Evolutionary conservation across 768 basidiomycete species (phyloP), one percentile per base, ranked within the genome.

Genomic region (Termitomyces sp.): DNA sequence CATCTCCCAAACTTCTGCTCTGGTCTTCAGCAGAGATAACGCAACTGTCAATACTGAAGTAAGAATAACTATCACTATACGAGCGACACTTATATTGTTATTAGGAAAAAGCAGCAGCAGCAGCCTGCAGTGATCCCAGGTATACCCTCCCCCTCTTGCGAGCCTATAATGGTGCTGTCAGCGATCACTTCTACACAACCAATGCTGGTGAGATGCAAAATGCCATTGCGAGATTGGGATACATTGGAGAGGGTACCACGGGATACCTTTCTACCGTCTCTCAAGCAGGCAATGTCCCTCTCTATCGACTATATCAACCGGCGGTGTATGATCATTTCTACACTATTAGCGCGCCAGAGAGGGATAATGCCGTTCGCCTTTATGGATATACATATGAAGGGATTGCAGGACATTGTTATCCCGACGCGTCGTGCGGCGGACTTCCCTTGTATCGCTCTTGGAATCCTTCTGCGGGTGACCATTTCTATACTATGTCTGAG

Each of bases 401-500:
- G 5, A 53, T 64, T 22, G 57, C 58, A 14, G 67, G 62, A 9
- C 62, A 60, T 40, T 55, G 66, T 18, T 63, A 62, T 40, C 45
- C 41, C 10, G 44, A 55, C 7, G 24, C 20, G 16, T 50, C 28
- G 22, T 62, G 59, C 38, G 61, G 60, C n/a, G 57, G 54, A 8
- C 32, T 55, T 28, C 61, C 66, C 0, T 57, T 68, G 41, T 69
- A 67, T 58, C 58, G 68, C n/a, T 50, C 62, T 49, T 69, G 59
- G 49, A 63, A 61, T 33, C 11, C 32, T 3, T 18, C 26, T 13
- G 58, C 26, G 13, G 32, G 30, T 1, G 66, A 69, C 49, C 68
- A 69, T 54, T 69, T 69, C 40, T 69, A 69, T 43, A 69, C 68
- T 11, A 66, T 55, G 28, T 60, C 60, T 24, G 40, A 20, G 16